A percentile compares a stretch with the other conserved stretches of the same genome.
Evolutionary conservation across 257 asterid species (phyloP).

Genomic region (Solanum appendiculatum): DNA sequence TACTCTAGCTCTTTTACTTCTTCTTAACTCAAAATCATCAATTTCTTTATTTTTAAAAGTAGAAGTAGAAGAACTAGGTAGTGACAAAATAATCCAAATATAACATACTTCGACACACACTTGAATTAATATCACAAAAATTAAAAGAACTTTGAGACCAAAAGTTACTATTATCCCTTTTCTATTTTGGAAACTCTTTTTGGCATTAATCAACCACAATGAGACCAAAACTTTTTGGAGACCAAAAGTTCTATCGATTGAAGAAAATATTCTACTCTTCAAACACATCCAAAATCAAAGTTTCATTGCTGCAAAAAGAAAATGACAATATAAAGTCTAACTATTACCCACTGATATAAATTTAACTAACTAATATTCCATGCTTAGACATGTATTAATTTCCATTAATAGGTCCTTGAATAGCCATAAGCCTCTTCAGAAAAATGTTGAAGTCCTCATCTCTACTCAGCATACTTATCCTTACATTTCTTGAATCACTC

Average conservation of each 20-base stretch:
- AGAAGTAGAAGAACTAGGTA: no score
- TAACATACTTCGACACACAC: neutral
- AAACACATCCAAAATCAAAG: neutral
- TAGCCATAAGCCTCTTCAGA: constrained; percentile 42
- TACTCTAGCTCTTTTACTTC: no score
- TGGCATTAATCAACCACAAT: neutral
- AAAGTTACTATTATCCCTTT: neutral
- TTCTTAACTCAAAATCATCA: no score
- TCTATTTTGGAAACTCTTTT: neutral
- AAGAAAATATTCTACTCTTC: neutral
- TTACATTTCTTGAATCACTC: constrained; percentile 26
- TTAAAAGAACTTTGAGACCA: neutral
- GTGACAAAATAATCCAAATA: no score
- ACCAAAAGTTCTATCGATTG: neutral
- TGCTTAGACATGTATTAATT: constrained; percentile 1
- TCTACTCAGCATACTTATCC: constrained; percentile 48
- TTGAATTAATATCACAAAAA: no score
- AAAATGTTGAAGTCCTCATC: constrained; percentile 45
- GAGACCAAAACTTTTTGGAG: no score
- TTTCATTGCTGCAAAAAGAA: neutral
- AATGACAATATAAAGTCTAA: neutral
- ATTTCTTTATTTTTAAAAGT: no score
- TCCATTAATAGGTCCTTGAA: constrained; percentile 9
- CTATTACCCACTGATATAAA: neutral
- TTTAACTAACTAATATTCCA: neutral